Conservation (phyloP, 495 filamentous ascomycete species). For the Neohortaea acidophila region DNA sequence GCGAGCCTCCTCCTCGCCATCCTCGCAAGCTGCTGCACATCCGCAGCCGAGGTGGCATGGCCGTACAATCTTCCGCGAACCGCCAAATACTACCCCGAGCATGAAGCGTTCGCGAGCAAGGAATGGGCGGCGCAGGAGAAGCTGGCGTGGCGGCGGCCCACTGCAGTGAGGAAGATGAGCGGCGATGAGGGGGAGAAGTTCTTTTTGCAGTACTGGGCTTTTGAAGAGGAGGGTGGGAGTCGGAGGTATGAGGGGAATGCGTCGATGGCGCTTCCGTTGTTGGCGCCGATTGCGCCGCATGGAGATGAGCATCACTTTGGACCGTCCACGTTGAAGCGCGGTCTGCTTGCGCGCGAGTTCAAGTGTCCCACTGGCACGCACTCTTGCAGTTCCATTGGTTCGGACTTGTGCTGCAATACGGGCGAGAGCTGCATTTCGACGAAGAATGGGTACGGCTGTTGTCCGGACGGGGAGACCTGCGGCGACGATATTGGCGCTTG, state of each 20-base stretch:
- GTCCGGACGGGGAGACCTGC: conserved; percentile 56
- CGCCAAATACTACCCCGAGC: conserved; percentile 30
- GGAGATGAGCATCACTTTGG: not conserved
- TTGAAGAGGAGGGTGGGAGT: conserved; percentile 2
- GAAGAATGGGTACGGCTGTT: conserved; percentile 70
- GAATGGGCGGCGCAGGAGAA: conserved; percentile 23
- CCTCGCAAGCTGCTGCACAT: not conserved
- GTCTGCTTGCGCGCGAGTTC: conserved; percentile 39
- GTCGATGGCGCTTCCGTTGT: conserved; percentile 24
- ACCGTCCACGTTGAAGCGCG: conserved; percentile 16
- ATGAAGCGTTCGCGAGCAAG: conserved; percentile 25
- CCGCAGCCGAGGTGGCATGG: conserved; percentile 18
- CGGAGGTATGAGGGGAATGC: not conserved
- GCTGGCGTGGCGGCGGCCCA: conserved; percentile 23
- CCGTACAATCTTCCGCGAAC: conserved; percentile 32
- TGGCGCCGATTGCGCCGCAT: conserved; percentile 31
- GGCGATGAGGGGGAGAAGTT: conserved; percentile 76
- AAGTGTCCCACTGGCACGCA: conserved; percentile 57
- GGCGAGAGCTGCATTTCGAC: conserved; percentile 57
- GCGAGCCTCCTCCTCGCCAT: not conserved
- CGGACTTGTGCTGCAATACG: conserved; percentile 58
- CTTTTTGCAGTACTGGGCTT: conserved; percentile 45
- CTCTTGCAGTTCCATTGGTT: conserved; percentile 51
- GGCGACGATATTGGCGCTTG: conserved; percentile 49
- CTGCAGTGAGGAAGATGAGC: conserved; percentile 60